Base-by-base conservation (phyloP, 805 yeast species). In the Nakazawaea pomicola region DNA sequence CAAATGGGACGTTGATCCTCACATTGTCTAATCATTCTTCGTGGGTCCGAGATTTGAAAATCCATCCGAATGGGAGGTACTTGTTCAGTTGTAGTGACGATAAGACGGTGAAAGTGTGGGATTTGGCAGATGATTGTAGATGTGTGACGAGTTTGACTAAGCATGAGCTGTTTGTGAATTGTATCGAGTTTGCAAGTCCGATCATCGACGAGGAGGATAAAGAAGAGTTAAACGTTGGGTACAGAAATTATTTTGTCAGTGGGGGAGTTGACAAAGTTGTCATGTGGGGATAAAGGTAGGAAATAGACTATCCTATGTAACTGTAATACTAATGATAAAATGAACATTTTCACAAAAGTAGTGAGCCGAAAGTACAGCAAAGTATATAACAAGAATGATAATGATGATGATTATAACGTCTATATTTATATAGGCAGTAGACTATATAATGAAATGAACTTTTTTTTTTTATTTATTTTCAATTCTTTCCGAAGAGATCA, bases 71-170 rank as follows among this genome's bases (percentile, higher is more conserved):
- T 49, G 95, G 93, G 0, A 68, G 78, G 29, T 78, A 74, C 49
- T 56, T 88, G 14, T 66, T 82, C 34, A 78, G 88, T 33, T 81
- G 83, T 14, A 71, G 90, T 14, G 98, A 90, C 58, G 97, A 90
- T 58, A 79, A 79, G 47, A 65, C 79, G 1, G 72, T 90, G 25
- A 73, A 78, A 43, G 61, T 86, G 15, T 90, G 97, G 97, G 91
- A 89, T 65, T 56, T 81, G 67, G 59, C 35, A 34, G 45, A 29
- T 40, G 49, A 12, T 24, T 63, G 72, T 10, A 63, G 60, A 44
- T 75, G 80, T 28, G 61, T 76, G 2, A 61, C 72, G 35, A 68
- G 76, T 1, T 64, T 87, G 35, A 57, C 55, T 3, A 79, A 74
- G 0, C 95, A 88, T 57, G 80, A 76, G n/a, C 89, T 85, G 20